A percentile compares a stretch with the other conserved stretches of the same genome.
Evolutionary conservation across 78 protist genomes (phyloP).

Genomic region (Dictyostelium firmibasis): DNA sequence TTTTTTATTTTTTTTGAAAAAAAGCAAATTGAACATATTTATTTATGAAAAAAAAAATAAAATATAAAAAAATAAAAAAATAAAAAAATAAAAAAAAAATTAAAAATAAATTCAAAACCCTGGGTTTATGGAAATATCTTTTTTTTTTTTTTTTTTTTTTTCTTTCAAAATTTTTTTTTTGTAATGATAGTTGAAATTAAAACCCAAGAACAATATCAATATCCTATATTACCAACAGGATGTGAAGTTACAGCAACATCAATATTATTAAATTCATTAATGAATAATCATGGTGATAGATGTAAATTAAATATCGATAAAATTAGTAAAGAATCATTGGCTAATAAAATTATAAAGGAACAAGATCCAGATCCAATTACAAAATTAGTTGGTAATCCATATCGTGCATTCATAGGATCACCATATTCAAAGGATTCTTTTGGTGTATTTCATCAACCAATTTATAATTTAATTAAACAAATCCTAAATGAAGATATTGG

Average conservation of each 20-base stretch:
- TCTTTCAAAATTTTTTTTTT: neutral
- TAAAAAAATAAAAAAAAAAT: neutral
- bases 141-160: neutral
- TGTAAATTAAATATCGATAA: neutral
- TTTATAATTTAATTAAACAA: neutral
- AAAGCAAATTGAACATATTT: too few species aligned
- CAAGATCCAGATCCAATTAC: conserved; percentile 21
- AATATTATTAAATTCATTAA: conserved; percentile 1
- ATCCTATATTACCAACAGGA: conserved; percentile 64
- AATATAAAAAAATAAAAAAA: neutral
- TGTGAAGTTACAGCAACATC: conserved; percentile 66
- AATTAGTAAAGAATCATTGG: conserved; percentile 15
- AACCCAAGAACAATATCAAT: conserved; percentile 27
- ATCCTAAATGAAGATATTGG: neutral
- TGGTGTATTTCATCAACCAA: conserved; percentile 57
- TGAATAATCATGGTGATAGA: neutral
- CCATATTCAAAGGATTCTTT: conserved; percentile 37
- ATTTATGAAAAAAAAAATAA: neutral
- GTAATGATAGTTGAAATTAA: neutral
- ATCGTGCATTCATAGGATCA: conserved; percentile 41
- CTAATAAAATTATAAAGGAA: conserved; percentile 16
- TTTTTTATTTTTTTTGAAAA: neutral
- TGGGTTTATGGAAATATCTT: too few species aligned
- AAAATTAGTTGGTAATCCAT: conserved; percentile 46
- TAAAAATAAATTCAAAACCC: neutral